Percentiles rank a stretch among this genome's conserved stretches.
Evolutionary conservation across 768 basidiomycete genomes (phyloP).

Genomic region (Tephrocybe sp.): DNA sequence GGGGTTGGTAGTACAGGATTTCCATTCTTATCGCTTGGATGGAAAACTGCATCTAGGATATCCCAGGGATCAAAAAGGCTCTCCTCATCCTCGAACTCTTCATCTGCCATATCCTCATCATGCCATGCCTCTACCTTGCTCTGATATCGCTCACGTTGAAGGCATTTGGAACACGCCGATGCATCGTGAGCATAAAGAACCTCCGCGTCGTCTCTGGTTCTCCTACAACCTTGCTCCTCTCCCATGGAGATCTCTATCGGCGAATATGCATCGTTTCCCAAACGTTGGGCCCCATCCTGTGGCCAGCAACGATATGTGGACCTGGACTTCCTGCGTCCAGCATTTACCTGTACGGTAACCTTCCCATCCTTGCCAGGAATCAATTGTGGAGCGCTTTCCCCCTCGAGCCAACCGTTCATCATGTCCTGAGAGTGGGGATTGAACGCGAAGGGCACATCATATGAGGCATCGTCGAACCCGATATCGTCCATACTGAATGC

Average conservation of each 20-base stretch:
- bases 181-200: slow-evolving; percentile 6
- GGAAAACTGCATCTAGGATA: neutral
- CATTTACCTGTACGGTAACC: neutral
- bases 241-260: neutral
- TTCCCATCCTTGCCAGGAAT: neutral
- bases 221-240: neutral
- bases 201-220: neutral
- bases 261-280: slow-evolving; percentile 3
- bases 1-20: neutral
- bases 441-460: neutral
- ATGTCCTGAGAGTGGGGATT: slow-evolving; percentile 6
- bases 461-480: neutral
- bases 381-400: neutral
- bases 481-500: neutral
- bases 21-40: neutral
- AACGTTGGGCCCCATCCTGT: neutral
- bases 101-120: neutral
- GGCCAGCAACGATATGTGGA: slow-evolving; percentile 2
- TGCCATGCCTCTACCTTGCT: neutral
- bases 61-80: slow-evolving; percentile 12
- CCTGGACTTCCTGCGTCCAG: too few relatives aligned
- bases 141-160: neutral
- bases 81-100: neutral
- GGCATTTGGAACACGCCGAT: neutral
- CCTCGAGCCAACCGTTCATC: slow-evolving; percentile 13